Percentiles rank a stretch among this genome's conserved stretches.
phyloP scores from a whole-genome alignment of 768 basidiomycete species.

The Collybia nuda region DNA sequence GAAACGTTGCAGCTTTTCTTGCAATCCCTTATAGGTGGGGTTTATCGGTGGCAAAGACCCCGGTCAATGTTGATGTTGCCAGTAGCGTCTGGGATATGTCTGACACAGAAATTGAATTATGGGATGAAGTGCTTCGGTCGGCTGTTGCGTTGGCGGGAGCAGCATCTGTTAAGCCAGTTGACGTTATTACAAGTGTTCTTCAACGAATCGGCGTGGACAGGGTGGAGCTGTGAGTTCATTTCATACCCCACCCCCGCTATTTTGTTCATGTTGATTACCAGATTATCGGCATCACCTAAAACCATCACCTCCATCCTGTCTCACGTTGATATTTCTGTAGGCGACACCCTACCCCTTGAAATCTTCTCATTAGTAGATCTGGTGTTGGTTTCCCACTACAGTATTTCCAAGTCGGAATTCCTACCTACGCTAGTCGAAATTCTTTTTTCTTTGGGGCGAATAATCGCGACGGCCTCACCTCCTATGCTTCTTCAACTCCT shows the following conservation, averaged over 20 bases:
- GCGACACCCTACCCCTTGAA: conserved; percentile 14
- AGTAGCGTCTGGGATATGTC: conserved; percentile 47
- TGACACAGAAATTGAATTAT: conserved; percentile 37
- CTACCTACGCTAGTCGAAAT: conserved; percentile 29
- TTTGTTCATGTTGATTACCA: conserved; percentile 7
- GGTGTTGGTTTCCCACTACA: conserved; percentile 33
- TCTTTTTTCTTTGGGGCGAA: conserved; percentile 30
- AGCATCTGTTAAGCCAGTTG: conserved; percentile 11
- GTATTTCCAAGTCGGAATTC: conserved; percentile 23
- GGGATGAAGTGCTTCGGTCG: conserved; percentile 36
- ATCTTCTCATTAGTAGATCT: conserved; percentile 28
- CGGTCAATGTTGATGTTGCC: conserved; percentile 2
- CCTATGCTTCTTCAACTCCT: conserved; percentile 33
- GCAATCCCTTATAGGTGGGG: conserved; percentile 47
- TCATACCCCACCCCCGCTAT: not conserved
- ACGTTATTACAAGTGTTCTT: conserved; percentile 28
- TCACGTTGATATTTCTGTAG: conserved; percentile 17
- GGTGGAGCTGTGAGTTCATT: conserved; percentile 7
- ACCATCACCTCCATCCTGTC: conserved; percentile 21
- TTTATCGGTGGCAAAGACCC: not conserved
- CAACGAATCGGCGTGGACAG: conserved; percentile 20
- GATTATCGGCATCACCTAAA: conserved; percentile 20
- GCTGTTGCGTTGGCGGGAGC: conserved; percentile 24
- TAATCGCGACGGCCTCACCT: conserved; percentile 27
- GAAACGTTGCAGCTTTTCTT: conserved; percentile 43